phyloP scores from a whole-genome alignment of 352 stramenopile species.

The Globisporangium nunn region DNA sequence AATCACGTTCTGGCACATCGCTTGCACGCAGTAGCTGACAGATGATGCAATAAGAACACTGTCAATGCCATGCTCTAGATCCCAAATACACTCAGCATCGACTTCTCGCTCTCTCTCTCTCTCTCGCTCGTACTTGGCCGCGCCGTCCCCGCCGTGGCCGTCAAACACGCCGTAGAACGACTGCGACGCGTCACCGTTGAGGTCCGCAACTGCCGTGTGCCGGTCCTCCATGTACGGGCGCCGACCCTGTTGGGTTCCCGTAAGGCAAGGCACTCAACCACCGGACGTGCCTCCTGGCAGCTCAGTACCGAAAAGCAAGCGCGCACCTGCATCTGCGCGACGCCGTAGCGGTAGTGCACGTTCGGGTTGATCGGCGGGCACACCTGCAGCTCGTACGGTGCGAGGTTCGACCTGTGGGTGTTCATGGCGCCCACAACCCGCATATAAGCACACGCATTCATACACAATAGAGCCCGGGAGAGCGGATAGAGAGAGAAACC shows the following conservation, averaged over 20 bases:
- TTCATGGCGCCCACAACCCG: too few relatives aligned
- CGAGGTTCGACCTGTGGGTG: slow-evolving; percentile 22
- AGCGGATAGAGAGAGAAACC: background rate
- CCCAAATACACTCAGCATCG: background rate
- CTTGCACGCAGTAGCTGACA: slow-evolving; percentile 71
- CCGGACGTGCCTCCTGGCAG: too few relatives aligned
- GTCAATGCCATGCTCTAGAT: background rate
- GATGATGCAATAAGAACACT: background rate
- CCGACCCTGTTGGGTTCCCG: slow-evolving; percentile 26
- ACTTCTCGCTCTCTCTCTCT: too few relatives aligned
- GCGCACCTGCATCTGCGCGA: slow-evolving; percentile 69
- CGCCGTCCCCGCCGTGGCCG: slow-evolving; percentile 86
- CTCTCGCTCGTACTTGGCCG: slow-evolving; percentile 65
- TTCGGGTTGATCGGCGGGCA: slow-evolving; percentile 71
- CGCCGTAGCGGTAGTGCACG: slow-evolving; percentile 73
- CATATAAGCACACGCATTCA: background rate
- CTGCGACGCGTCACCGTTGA: slow-evolving; percentile 74
- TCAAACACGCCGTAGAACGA: slow-evolving; percentile 93
- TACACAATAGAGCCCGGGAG: background rate
- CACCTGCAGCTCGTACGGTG: slow-evolving; percentile 63
- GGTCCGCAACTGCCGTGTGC: slow-evolving; percentile 63
- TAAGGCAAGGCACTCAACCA: background rate
- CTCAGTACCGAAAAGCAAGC: background rate
- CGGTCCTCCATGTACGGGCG: slow-evolving; percentile 90
- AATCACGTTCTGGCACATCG: slow-evolving; percentile 81